Evolutionary conservation across 2,329 filamentous ascomycete genomes (phyloP).

Genomic region (Lithohypha guttulata): DNA sequence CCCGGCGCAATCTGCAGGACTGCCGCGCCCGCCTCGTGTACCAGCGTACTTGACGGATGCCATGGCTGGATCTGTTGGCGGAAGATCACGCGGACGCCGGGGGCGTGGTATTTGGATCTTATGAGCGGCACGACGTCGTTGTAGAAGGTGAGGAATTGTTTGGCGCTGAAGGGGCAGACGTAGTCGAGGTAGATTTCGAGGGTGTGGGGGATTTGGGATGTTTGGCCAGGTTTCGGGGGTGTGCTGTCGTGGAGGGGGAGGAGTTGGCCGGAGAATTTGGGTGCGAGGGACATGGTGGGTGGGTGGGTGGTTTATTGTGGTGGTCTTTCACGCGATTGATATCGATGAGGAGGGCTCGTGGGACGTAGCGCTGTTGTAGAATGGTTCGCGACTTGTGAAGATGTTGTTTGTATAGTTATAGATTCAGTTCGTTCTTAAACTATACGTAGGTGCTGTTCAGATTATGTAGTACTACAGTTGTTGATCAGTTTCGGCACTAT

Average conservation of each 20-base stretch:
- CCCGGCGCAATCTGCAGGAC: conserved; percentile 59
- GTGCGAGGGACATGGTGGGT: conserved; percentile 45
- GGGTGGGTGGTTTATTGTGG: background rate
- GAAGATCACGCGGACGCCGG: conserved; percentile 61
- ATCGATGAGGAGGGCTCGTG: background rate
- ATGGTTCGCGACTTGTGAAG: too few species aligned
- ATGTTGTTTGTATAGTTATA: too few species aligned
- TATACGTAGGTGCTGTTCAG: too few species aligned
- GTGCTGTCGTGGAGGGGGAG: conserved; percentile 22
- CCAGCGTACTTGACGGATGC: conserved; percentile 75
- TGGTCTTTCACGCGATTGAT: too few species aligned
- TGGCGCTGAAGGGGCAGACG: conserved; percentile 67
- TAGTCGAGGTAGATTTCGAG: conserved; percentile 69
- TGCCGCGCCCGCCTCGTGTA: conserved; percentile 65
- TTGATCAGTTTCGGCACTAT: too few species aligned
- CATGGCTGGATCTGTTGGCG: conserved; percentile 89
- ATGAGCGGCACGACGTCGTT: conserved; percentile 54
- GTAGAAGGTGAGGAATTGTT: conserved; percentile 69
- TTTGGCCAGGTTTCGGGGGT: conserved; percentile 26
- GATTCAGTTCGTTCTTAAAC: too few species aligned
- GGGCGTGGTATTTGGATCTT: conserved; percentile 45
- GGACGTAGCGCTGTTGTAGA: background rate
- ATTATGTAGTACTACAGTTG: too few species aligned
- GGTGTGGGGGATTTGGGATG: conserved; percentile 36
- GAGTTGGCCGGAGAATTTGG: conserved; percentile 47